Evolutionary conservation across 306 rosid genomes (phyloP).

Genomic region (Neltuma alba): DNA sequence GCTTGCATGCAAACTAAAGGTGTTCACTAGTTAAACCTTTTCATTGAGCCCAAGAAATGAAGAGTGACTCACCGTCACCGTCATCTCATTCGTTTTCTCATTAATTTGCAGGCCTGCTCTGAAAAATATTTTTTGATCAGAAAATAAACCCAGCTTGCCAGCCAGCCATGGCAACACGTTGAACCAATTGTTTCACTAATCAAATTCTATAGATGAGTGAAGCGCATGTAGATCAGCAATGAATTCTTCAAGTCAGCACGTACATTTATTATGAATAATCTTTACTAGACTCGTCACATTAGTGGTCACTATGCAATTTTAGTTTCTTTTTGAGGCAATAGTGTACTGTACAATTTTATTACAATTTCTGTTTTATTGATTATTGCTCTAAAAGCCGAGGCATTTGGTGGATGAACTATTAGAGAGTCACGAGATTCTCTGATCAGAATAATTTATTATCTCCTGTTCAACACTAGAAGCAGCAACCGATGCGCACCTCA

Average conservation of each 20-base stretch:
- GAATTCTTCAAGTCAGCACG: too few relatives aligned
- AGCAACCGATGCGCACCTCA: constrained; percentile 45
- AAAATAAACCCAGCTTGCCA: too few relatives aligned
- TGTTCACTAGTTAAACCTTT: constrained; percentile 24
- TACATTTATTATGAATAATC: too few relatives aligned
- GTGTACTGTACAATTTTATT: background rate
- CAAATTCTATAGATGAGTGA: too few relatives aligned
- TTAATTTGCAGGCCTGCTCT: constrained; percentile 23
- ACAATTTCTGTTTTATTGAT: background rate
- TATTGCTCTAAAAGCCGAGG: background rate
- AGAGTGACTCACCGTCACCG: background rate
- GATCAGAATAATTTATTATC: constrained; percentile 26
- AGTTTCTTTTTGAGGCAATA: background rate
- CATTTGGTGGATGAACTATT: constrained; percentile 17
- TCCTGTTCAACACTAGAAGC: constrained; percentile 39
- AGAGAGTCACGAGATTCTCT: constrained; percentile 41
- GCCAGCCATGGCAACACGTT: too few relatives aligned
- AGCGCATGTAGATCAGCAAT: too few relatives aligned
- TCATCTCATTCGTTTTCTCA: background rate
- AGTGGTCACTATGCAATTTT: background rate
- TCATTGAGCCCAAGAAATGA: background rate
- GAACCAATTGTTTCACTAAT: too few relatives aligned
- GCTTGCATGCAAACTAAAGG: constrained; percentile 23
- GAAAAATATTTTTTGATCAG: too few relatives aligned
- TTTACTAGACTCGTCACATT: too few relatives aligned